Base-by-base conservation (phyloP, 2,329 filamentous ascomycete genomes). In the Lecanosticta acicola region DNA sequence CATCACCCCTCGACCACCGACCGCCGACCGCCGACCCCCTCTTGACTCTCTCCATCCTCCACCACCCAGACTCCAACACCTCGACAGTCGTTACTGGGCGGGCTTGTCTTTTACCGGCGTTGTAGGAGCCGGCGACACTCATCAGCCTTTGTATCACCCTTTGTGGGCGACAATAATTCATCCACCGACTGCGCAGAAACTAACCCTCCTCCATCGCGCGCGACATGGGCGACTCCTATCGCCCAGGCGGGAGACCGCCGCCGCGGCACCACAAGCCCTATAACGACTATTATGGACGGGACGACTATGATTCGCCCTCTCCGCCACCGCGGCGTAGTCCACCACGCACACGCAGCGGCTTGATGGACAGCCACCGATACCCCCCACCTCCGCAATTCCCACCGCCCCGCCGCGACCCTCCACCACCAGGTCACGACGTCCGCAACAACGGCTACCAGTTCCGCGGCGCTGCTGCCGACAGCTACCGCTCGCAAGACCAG, bases 381-480 rank as follows among this genome's bases (percentile, higher is more conserved):
- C 24, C 24, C 11, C 24, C 24, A 29, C 24, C 24, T 11, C 24
- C 7, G 34, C 19, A 37, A 14, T 19, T 35, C 10, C 38, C 43
- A n/a, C 43, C 42, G 20, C 34, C 34, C 1, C 43, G 33, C 45
- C 33, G 36, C 24, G 13, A 39, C 39, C 34, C 37, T 40, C 35
- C 36, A n/a, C n/a, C n/a, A n/a, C n/a, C n/a, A n/a, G n/a, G n/a
- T 36, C 35, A 19, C 34, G 16, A 36, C 34, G 5, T 13, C 18
- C 29, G 20, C 33, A 40, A 51, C 37, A 47, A 33, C 5, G 54
- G 50, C 13, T 60, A 46, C 49, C 54, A 43, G 19, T 61, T 62
- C 37, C 51, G 54, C 13, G 59, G 59, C 35, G 58, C 58, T 36
- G 56, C 53, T 13, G 37, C 37, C 21, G 43, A 51, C 39, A 46